Evolutionary conservation across 208 protist species (phyloP).

Genomic region (Leishmania major): DNA sequence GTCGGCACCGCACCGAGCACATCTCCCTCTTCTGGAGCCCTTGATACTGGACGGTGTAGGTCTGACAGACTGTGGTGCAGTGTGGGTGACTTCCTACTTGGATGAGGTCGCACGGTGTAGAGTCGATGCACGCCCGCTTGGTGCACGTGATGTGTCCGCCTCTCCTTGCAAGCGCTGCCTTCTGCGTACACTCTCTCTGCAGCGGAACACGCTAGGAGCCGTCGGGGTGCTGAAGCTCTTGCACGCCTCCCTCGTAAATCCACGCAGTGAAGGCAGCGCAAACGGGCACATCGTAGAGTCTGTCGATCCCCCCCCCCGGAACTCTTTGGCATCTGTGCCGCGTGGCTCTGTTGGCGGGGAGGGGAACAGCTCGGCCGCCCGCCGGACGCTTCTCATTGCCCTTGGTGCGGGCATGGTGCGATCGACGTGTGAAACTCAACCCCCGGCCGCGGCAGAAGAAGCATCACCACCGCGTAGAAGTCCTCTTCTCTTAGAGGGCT

Average conservation of each 20-base stretch:
- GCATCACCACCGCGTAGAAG: neutral
- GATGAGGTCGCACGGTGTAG: neutral
- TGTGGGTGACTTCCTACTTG: neutral
- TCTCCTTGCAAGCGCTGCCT: neutral
- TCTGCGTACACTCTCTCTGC: slow-evolving; percentile 13
- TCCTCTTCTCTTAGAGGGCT: slow-evolving; percentile 13
- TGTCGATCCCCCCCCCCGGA: slow-evolving; percentile 24
- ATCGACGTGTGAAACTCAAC: neutral
- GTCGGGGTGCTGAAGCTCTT: slow-evolving; percentile 5
- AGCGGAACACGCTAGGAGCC: slow-evolving; percentile 10
- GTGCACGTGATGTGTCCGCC: neutral
- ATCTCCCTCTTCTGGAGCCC: neutral
- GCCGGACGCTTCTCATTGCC: neutral
- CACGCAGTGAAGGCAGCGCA: neutral
- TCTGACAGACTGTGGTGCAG: slow-evolving; percentile 11
- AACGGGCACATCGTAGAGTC: neutral
- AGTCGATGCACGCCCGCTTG: neutral
- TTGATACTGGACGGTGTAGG: slow-evolving; percentile 18
- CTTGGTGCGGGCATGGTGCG: neutral
- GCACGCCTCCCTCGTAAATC: neutral
- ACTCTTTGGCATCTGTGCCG: neutral
- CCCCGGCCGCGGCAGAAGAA: neutral
- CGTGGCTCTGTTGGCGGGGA: neutral
- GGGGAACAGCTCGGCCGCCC: neutral
- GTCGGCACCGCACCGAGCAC: neutral